Evolutionary conservation across 306 rosid species (phyloP), one percentile per base, ranked within the genome.

Genomic region (Sicyos baderoa): DNA sequence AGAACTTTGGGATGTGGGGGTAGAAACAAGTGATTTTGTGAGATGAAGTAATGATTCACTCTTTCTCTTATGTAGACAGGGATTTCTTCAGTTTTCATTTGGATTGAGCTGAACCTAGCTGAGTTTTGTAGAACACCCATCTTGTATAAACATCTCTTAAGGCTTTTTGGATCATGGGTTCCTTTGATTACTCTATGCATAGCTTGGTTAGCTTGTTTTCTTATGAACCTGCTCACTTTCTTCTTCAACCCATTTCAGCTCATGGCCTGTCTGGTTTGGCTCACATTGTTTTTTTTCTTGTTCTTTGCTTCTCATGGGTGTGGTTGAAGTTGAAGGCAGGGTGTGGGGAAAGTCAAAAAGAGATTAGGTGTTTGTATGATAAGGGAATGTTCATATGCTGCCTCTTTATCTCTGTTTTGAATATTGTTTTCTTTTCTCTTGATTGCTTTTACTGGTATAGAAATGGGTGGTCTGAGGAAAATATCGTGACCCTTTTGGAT

Each of bases 241-340:
- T 83, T 40, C 64, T 83, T 17, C 53, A 75, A 71, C 85, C 85
- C 21, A 18, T 81, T 59, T 83, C 82, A 79, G 60, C 78, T 18
- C 84, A 76, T 16, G 78, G 82, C 56, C 27, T 83, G 21, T 89
- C 90, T 71, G 82, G 79, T 51, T 82, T 81, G 2, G 45, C 82
- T 13, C 89, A 87, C 78, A 40, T 84, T 19, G 61, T 72, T 7
- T 65, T 84, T 75, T 79, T 81, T 5, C 52, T 81, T 48, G 75
- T 57, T 70, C 55, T 85, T 65, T 17, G 77, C 40, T 4, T 82
- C 57, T 76, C 80, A 16, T 81, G 87, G 89, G 23, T 70, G 72
- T 77, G 82, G 71, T 76, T 67, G 37, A 84, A 76, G 76, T 56
- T 69, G 53, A 76, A 68, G 35, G 73, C 17, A 56, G 65, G 66